Base-by-base conservation (phyloP, 495 filamentous ascomycete species). In the Podospora pseudopauciseta region DNA sequence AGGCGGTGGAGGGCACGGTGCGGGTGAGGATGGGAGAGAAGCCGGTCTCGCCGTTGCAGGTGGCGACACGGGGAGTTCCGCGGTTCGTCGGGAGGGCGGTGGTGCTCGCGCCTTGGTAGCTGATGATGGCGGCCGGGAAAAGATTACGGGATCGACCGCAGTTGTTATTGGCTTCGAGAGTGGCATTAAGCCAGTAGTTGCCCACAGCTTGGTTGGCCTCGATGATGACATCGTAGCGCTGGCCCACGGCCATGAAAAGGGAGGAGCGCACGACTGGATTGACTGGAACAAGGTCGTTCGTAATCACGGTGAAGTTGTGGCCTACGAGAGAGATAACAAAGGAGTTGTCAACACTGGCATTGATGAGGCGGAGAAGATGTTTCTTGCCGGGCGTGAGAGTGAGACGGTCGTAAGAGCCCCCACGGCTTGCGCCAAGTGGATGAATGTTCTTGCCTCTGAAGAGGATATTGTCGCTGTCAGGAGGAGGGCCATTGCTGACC, bases 161-260 rank as follows among this genome's bases (percentile, higher is more conserved):
- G 60, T 64, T 65, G 56, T 67, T 71, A 61, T 27, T 49, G 2
- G 68, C 49, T 9, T 75, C 69, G 49, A 76, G 73, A 5, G 76
- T 79, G 4, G 77, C 80, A 39, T 80, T 76, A 69, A 82, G 67
- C 90, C 90, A 93, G 79, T 88, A 92, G 70, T 86, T 83, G 30
- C 68, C 81, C 13, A 74, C 68, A 15, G 72, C 63, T 62, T 86
- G 77, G 68, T 86, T 81, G 20, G 89, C 90, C 30, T 84, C 81
- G 57, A 92, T 79, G 65, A 92, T 85, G 28, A 92, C 79, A 70
- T 92, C 86, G 75, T 91, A 90, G 44, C 91, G 84, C 76, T 92
- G 89, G 6, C 88, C 90, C 67, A 92, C 88, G 56, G 75, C 85
- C 53, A 93, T 79, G 53, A 78, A 77, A 18, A 91, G 70, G 5